Percentiles rank a stretch among this genome's conserved stretches.
Evolutionary conservation across 129 eudicot genomes (phyloP).

Genomic region (Deinandra increscens): DNA sequence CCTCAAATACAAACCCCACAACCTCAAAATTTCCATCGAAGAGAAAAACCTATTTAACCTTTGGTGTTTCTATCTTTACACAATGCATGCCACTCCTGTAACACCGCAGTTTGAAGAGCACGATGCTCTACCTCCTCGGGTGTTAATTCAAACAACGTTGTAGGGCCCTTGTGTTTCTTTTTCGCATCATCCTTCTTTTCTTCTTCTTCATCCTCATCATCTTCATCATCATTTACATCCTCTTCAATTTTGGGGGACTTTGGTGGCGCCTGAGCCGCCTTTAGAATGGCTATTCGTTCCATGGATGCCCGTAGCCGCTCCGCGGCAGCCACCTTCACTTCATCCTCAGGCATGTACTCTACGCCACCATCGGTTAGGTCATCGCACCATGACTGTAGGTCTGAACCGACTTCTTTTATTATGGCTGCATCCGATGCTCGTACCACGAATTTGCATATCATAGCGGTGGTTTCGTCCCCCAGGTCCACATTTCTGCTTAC

Average conservation of each 20-base stretch:
- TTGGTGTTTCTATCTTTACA: conserved; percentile 77
- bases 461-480: conserved; percentile 92
- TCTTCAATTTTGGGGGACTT: conserved; percentile 57
- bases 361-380: conserved; percentile 93
- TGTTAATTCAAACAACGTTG: conserved; percentile 67
- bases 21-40: conserved; percentile 30
- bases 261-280: conserved; percentile 83
- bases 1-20: conserved; percentile 20
- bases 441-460: conserved; percentile 94
- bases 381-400: conserved; percentile 84
- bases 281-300: conserved; percentile 85
- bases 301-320: conserved; percentile 69
- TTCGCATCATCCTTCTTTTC: conserved; percentile 38
- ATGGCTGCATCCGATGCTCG: conserved; percentile 93
- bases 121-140: conserved; percentile 90
- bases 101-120: conserved; percentile 79
- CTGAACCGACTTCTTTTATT: conserved; percentile 82
- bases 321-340: conserved; percentile 84
- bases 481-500: conserved; percentile 94
- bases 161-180: conserved; percentile 64
- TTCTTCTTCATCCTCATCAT: no score
- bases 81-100: conserved; percentile 87
- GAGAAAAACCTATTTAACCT: conserved; percentile 40
- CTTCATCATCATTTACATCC: conserved; percentile 48
- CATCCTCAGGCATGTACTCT: conserved; percentile 95